Percentiles rank a stretch among this genome's conserved stretches.
Conservation (phyloP, 192 early-diverging fungal genomes). For the Diversispora eburnea region DNA sequence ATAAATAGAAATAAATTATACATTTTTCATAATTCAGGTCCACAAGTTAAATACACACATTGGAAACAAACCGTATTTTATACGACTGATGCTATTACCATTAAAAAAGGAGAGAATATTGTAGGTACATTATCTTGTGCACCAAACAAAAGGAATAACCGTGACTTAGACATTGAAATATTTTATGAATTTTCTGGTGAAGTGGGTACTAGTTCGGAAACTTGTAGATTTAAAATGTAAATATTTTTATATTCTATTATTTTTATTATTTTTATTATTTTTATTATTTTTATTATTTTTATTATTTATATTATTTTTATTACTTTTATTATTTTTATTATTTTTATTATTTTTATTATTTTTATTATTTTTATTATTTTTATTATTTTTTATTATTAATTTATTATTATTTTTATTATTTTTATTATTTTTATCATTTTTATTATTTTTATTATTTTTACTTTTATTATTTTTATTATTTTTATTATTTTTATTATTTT, state of each 20-base stretch:
- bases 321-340: background rate
- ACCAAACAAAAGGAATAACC: constrained; percentile 79
- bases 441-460: background rate
- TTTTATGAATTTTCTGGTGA: constrained; percentile 40
- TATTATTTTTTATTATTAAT: background rate
- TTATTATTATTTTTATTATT: no score
- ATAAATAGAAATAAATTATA: background rate
- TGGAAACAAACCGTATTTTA: constrained; percentile 99
- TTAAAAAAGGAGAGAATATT: constrained; percentile 75
- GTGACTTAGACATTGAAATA: constrained; percentile 91
- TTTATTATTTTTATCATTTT: no score
- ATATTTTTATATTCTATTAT: background rate
- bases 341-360: background rate
- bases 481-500: background rate
- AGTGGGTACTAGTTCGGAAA: constrained; percentile 36
- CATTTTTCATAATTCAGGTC: constrained; percentile 50
- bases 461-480: background rate
- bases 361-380: background rate
- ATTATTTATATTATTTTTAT: background rate
- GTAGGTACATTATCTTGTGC: constrained; percentile 54
- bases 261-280: background rate
- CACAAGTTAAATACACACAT: constrained; percentile 81
- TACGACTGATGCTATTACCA: constrained; percentile 55
- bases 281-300: background rate
- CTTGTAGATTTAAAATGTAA: constrained; percentile 47